A percentile compares a stretch with the other conserved stretches of the same genome.
phyloP scores from a whole-genome alignment of 2,329 filamentous ascomycete species.

The Penicillium freii region DNA sequence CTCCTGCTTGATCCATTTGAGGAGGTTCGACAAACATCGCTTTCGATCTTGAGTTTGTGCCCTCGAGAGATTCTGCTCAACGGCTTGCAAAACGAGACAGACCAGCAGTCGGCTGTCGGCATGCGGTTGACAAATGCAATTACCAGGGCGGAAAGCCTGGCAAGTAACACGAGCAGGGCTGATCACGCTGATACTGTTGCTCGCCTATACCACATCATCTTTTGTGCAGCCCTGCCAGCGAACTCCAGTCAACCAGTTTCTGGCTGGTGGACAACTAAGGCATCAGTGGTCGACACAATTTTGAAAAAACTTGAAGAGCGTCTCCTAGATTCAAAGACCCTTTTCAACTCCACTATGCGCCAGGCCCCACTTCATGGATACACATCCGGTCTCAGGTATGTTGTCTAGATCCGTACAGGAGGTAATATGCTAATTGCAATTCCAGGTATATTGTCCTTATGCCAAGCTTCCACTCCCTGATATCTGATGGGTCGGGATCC shows the following conservation, averaged over 20 bases:
- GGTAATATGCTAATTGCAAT: neutral
- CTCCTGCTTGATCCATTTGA: conserved; percentile 88
- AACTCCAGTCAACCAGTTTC: conserved; percentile 12
- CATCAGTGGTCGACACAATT: conserved; percentile 57
- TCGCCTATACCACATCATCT: conserved; percentile 69
- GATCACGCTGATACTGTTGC: conserved; percentile 92
- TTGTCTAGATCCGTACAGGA: neutral
- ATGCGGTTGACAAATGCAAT: conserved; percentile 34
- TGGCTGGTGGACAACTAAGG: conserved; percentile 37
- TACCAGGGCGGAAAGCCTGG: conserved; percentile 37
- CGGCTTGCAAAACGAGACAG: conserved; percentile 4
- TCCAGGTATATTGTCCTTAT: conserved; percentile 51
- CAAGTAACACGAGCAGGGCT: conserved; percentile 68
- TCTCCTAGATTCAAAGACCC: conserved; percentile 59
- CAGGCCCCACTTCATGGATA: conserved; percentile 67
- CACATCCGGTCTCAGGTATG: conserved; percentile 64
- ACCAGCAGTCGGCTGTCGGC: conserved; percentile 21
- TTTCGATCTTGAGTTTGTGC: conserved; percentile 46
- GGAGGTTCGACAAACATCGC: conserved; percentile 67
- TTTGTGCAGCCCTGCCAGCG: conserved; percentile 53
- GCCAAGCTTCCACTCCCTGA: conserved; percentile 36
- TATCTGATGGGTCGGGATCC: conserved; percentile 27
- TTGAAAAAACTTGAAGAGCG: conserved; percentile 64
- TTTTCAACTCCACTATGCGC: conserved; percentile 66
- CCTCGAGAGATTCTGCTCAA: conserved; percentile 31